These are phyloP conservation scores for Colletotrichum gigasporum DNA, from an alignment of 2,329 filamentous ascomycete genomes.

Conservation along the genomic window DNA sequence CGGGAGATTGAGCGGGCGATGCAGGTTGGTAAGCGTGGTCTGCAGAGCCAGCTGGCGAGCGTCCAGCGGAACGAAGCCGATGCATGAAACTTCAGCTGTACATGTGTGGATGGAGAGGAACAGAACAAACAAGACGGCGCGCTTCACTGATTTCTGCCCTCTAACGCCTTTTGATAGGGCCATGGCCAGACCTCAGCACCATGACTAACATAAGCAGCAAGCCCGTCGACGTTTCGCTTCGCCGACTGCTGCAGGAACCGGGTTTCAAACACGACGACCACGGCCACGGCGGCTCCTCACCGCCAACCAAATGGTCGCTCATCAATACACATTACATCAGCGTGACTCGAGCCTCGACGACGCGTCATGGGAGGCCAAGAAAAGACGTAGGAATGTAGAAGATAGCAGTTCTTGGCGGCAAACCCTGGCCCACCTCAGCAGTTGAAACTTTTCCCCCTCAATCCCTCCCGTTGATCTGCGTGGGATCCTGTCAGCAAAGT, in stretches of 20 bases:
- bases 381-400: background rate
- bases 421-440: background rate
- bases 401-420: constrained; percentile 2
- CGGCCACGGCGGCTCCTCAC: background rate
- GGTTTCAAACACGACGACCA: constrained; percentile 19
- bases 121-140: background rate
- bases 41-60: constrained; percentile 67
- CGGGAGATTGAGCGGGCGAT: constrained; percentile 74
- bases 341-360: constrained; percentile 11
- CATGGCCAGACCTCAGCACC: background rate
- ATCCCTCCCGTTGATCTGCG: too few species aligned
- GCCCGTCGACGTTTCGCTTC: background rate
- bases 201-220: constrained; percentile 13
- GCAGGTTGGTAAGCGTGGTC: constrained; percentile 72
- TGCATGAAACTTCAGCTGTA: constrained; percentile 1
- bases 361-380: constrained; percentile 9
- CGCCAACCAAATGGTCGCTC: background rate
- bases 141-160: background rate
- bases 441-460: constrained; percentile 1
- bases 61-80: constrained; percentile 30
- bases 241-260: constrained; percentile 28
- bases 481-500: constrained; percentile 1
- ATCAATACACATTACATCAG: constrained; percentile 6
- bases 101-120: background rate
- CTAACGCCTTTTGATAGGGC: background rate